Conservation (phyloP, 1,139 yeast genomes). For the Pichia sp. region DNA sequence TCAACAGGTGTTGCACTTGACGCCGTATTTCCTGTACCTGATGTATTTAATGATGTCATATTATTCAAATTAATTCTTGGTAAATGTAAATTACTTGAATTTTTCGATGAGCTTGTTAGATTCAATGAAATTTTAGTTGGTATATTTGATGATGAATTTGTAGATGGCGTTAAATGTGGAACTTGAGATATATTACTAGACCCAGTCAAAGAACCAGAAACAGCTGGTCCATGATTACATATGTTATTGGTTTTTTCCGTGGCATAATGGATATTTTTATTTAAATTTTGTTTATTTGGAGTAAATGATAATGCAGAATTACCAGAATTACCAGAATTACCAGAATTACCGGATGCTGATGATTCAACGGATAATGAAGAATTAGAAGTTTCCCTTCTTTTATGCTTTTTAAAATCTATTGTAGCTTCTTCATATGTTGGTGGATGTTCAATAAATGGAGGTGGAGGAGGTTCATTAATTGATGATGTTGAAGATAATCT, state of each 20-base stretch:
- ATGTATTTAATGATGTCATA: neutral
- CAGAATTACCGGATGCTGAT: slow-evolving; percentile 2
- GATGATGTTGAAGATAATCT: slow-evolving; percentile 6
- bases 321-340: neutral
- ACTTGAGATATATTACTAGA: no score
- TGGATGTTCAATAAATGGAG: slow-evolving; percentile 27
- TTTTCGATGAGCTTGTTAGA: slow-evolving; percentile 4
- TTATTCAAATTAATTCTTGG: slow-evolving; percentile 1
- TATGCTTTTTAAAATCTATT: slow-evolving; percentile 5
- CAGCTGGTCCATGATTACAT: no score
- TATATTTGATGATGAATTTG: slow-evolving; percentile 13
- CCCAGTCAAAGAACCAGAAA: no score
- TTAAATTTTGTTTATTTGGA: neutral
- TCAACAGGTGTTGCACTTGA: slow-evolving; percentile 29
- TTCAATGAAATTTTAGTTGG: slow-evolving; percentile 10
- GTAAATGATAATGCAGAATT: neutral
- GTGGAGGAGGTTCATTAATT: slow-evolving; percentile 32
- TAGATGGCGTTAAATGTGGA: neutral
- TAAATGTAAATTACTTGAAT: neutral
- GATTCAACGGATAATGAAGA: slow-evolving; percentile 8
- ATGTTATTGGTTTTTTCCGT: neutral
- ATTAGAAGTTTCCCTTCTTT: slow-evolving; percentile 4
- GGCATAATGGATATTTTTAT: neutral
- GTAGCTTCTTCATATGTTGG: slow-evolving; percentile 33
- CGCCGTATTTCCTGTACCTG: slow-evolving; percentile 1